These are phyloP conservation scores for Amanita inopinata DNA, from an alignment of 768 basidiomycete genomes.

Conservation along the genomic window DNA sequence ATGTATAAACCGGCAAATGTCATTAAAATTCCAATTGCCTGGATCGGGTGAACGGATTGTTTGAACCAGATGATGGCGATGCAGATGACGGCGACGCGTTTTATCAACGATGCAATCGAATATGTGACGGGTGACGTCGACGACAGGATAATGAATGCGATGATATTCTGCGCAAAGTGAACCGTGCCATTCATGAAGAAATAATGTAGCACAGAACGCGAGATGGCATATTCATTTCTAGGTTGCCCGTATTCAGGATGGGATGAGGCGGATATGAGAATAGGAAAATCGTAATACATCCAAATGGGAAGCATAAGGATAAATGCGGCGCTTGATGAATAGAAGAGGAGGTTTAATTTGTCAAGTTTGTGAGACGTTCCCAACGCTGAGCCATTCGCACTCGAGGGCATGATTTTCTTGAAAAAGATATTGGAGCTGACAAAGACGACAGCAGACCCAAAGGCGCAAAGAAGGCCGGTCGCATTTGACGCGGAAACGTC, in stretches of 20 bases:
- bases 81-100: conserved; percentile 96
- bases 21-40: conserved; percentile 82
- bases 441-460: conserved; percentile 94
- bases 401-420: conserved; percentile 92
- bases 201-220: conserved; percentile 67
- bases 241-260: conserved; percentile 32
- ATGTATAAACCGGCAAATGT: conserved; percentile 89
- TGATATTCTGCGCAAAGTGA: conserved; percentile 95
- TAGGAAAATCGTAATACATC: conserved; percentile 78
- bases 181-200: conserved; percentile 92
- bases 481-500: conserved; percentile 83
- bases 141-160: conserved; percentile 93
- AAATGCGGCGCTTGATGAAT: conserved; percentile 92
- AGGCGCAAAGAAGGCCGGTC: conserved; percentile 86
- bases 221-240: conserved; percentile 31
- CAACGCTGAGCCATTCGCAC: conserved; percentile 26
- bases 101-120: conserved; percentile 95
- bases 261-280: conserved; percentile 40
- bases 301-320: conserved; percentile 94
- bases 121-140: conserved; percentile 98
- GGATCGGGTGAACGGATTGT: conserved; percentile 74
- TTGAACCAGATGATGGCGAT: conserved; percentile 97
- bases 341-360: conserved; percentile 93
- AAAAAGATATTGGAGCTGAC: conserved; percentile 98
- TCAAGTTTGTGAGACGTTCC: conserved; percentile 70